Evolutionary conservation across 2,329 filamentous ascomycete species (phyloP).

Genomic region (Pseudogymnoascus sp.): DNA sequence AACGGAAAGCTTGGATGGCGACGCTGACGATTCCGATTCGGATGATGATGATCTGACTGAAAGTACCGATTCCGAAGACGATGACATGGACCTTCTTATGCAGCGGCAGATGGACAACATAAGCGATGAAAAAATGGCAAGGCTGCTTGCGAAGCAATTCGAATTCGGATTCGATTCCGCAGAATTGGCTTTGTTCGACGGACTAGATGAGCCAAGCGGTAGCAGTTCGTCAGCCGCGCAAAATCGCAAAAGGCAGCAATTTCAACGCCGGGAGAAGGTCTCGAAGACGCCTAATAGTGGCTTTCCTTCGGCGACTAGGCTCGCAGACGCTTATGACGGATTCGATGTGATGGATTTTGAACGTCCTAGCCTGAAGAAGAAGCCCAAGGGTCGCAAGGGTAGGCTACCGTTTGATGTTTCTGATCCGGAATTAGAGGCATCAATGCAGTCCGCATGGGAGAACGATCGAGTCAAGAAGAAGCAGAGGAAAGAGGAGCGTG

Average conservation of each 20-base stretch:
- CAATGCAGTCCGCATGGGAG: conserved; percentile 52
- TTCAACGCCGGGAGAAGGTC: conserved; percentile 18
- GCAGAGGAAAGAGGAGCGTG: conserved; percentile 60
- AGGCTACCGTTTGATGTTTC: conserved; percentile 46
- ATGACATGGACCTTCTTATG: conserved; percentile 34
- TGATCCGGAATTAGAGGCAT: conserved; percentile 59
- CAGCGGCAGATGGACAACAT: conserved; percentile 33
- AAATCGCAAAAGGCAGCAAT: neutral
- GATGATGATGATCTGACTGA: conserved; percentile 28
- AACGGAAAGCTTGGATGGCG: conserved; percentile 21
- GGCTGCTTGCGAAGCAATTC: conserved; percentile 52
- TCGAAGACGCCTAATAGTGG: conserved; percentile 25
- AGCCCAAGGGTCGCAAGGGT: conserved; percentile 54
- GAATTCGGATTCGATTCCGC: conserved; percentile 54
- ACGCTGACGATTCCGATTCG: conserved; percentile 21
- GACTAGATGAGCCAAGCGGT: conserved; percentile 28
- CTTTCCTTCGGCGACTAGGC: conserved; percentile 47
- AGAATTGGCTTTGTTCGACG: conserved; percentile 50
- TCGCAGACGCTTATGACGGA: conserved; percentile 50
- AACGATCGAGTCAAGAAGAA: conserved; percentile 67
- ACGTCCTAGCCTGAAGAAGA: conserved; percentile 57
- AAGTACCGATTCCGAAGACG: conserved; percentile 33
- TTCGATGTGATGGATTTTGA: conserved; percentile 84
- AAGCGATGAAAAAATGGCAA: conserved; percentile 58
- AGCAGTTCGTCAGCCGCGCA: neutral